These are phyloP conservation scores for Glonium stellatum DNA, from an alignment of 495 filamentous ascomycete species.

Conservation along the genomic window DNA sequence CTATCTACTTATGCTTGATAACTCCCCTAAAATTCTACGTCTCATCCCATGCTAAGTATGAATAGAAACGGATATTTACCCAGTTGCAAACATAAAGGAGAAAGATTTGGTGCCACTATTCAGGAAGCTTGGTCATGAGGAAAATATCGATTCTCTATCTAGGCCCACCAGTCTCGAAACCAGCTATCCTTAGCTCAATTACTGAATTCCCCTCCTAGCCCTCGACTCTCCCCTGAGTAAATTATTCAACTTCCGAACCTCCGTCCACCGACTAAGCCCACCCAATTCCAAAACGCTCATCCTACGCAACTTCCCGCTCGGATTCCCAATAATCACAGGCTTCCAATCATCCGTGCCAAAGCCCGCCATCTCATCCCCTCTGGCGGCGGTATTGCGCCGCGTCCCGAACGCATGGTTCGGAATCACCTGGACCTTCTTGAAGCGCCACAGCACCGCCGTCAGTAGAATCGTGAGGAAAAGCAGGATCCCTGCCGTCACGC, in stretches of 20 bases:
- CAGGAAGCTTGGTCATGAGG: no score
- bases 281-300: conserved; percentile 64
- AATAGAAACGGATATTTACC: no score
- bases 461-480: conserved; percentile 57
- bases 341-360: conserved; percentile 49
- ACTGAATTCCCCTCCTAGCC: conserved; percentile 25
- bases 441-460: conserved; percentile 52
- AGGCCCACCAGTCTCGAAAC: background rate
- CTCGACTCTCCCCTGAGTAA: conserved; percentile 37
- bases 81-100: no score
- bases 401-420: conserved; percentile 43
- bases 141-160: background rate
- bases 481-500: conserved; percentile 55
- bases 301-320: conserved; percentile 54
- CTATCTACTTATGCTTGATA: no score
- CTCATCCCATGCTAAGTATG: no score
- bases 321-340: conserved; percentile 61
- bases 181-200: background rate
- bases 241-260: conserved; percentile 60
- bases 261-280: conserved; percentile 56
- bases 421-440: conserved; percentile 59
- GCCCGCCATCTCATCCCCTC: conserved; percentile 33
- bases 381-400: conserved; percentile 36
- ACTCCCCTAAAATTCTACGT: no score
- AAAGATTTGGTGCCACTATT: no score